Evolutionary conservation across 352 stramenopile species (phyloP), one percentile per base, ranked within the genome.

Genomic region (Aphanomyces invadans): DNA sequence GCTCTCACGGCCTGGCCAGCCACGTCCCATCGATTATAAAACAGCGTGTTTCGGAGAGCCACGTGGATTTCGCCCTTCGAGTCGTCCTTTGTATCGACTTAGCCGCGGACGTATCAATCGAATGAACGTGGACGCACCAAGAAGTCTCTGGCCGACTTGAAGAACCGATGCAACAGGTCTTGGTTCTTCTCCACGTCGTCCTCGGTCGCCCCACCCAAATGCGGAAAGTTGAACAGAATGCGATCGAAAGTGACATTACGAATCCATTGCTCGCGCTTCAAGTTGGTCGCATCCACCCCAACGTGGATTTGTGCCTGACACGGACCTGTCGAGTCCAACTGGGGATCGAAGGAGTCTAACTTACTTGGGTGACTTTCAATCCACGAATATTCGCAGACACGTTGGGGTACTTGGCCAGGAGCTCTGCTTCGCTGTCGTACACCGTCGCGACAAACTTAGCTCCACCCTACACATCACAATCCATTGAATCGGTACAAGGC

Each of bases 161-260:
- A 95, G 68, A 95, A 95, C 15, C 76, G 59, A 28, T 74, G 75
- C 59, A 95, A 64, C 44, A 95, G 68, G 28, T 78, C 73, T 66
- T 92, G 86, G 72, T 95, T 95, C 67, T 88, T 92, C 19, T 70
- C 75, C 21, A 95, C 80, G 67, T 92, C 86, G 44, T 85, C 84
- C 45, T 92, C 81, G 2, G 86, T 93, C 5, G 83, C 78, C 21
- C 86, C 86, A 45, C 86, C 86, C 10, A 95, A 69, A 63, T 95
- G 86, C 17, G 86, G 86, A 62, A 95, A 95, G 61, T 95, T 95
- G 66, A 95, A 95, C 15, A 83, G 77, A 29, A 93, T 78, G 21
- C 73, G 64, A 36, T 92, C 77, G 73, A 92, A 93, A 11, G 70
- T 73, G 21, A 77, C 64, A 1, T 66, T 72, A 19, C 55, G 54